These are phyloP conservation scores for Heteromeles arbutifolia DNA, from an alignment of 306 rosid genomes.

Conservation along the genomic window DNA sequence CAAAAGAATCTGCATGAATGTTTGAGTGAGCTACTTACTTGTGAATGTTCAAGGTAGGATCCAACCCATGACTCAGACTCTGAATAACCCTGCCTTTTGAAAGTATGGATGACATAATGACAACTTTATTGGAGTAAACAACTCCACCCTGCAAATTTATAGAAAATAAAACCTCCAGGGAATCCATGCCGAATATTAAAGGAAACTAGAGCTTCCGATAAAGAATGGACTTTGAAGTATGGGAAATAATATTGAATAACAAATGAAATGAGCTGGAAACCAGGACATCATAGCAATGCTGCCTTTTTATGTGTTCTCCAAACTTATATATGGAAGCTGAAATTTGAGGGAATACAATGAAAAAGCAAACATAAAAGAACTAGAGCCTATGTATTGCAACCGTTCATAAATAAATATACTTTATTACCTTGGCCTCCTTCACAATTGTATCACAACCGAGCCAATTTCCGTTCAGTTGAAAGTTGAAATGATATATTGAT, in stretches of 20 bases:
- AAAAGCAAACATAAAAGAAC: neutral
- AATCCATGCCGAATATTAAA: constrained; percentile 2
- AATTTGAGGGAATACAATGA: neutral
- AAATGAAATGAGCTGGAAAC: neutral
- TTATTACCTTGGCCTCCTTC: neutral
- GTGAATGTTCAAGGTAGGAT: constrained; percentile 57
- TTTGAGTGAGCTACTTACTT: constrained; percentile 38
- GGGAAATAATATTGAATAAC: too few relatives aligned
- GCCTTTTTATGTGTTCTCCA: neutral
- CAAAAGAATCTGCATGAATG: neutral
- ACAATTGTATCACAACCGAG: neutral
- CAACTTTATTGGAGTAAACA: constrained; percentile 72
- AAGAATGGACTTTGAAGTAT: too few relatives aligned
- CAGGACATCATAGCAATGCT: neutral
- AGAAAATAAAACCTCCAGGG: constrained; percentile 5
- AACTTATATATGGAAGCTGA: neutral
- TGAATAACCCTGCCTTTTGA: constrained; percentile 53
- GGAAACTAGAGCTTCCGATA: constrained; percentile 7
- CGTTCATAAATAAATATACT: neutral
- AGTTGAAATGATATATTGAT: neutral
- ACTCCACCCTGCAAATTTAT: constrained; percentile 70
- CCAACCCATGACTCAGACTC: constrained; percentile 53
- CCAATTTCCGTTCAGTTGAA: neutral
- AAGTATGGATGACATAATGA: constrained; percentile 57
- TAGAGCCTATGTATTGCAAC: neutral